Evolutionary conservation across 345 rosid genomes (phyloP), one percentile per base, ranked within the genome.

Genomic region (Hibiscus trionum): DNA sequence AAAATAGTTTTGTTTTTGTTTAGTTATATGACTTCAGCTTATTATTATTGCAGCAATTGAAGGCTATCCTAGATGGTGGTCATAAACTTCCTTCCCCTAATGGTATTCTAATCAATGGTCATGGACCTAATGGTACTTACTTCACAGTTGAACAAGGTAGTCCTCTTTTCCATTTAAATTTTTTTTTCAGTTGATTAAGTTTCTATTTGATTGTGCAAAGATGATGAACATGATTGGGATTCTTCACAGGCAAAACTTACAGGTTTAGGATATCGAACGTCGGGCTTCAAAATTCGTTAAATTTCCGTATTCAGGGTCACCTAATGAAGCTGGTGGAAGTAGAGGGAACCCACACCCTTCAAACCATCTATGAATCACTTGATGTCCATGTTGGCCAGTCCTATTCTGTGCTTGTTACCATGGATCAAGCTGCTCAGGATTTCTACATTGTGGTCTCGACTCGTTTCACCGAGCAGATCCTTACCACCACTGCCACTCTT

Each of bases 321-420:
- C 73, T 56, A 42, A 77, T 94, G 93, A 84, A 82, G 80, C 86
- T 94, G 42, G 93, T 94, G 4, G 98, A 94, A 80, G 96, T 90
- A 0, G 97, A 94, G 64, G 98, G 98, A 26, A 91, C 95, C 16
- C 96, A 94, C 77, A 90, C 98, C 0, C 58, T 90, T 21, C 98
- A 94, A 73, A 80, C 85, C 61, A 67, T 79, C 17, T 88, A 87
- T 74, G 74, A 86, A 2, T 86, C 91, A 0, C 80, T 94, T 16
- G 98, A 91, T 72, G 76, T 94, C 53, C 97, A 90, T 50, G 91
- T 90, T 53, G 96, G 97, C 6, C 98, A 94, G 57, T 90, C 96
- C 58, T 90, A 83, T 74, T 94, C 98, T 0, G 93, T 94, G 69
- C 80, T 94, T 2, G 91, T 94, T 73, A 90, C 98, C 11, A 88